Conservation (phyloP, 108 stramenopile species). For the Aurantiochytrium sp. region DNA sequence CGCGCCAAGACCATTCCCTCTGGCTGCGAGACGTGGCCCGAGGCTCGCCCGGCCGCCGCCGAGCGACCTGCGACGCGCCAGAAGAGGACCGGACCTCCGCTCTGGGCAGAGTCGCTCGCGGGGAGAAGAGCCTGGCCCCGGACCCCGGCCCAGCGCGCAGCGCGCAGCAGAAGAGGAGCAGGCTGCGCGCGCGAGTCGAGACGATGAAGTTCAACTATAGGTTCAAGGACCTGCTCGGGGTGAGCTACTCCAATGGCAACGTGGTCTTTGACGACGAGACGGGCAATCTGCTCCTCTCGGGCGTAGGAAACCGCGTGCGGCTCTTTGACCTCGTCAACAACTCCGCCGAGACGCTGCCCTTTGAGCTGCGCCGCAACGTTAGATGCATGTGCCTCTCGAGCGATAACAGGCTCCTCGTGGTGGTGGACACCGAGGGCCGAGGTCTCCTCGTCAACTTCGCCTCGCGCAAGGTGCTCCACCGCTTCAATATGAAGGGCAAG, state of each 20-base stretch:
- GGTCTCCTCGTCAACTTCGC: constrained; percentile 51
- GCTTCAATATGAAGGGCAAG: constrained; percentile 80
- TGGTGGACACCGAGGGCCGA: constrained; percentile 67
- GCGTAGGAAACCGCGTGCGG: constrained; percentile 87
- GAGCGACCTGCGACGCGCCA: too few species aligned
- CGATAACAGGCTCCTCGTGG: constrained; percentile 71
- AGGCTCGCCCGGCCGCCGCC: too few species aligned
- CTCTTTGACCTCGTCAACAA: constrained; percentile 75
- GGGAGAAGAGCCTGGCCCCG: too few species aligned
- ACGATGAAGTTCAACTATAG: constrained; percentile 77
- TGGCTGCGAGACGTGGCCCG: too few species aligned
- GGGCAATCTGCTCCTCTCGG: constrained; percentile 77
- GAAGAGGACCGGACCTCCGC: too few species aligned
- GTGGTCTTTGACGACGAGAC: constrained; percentile 77
- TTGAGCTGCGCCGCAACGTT: constrained; percentile 85
- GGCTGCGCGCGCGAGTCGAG: too few species aligned
- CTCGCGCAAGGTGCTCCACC: constrained; percentile 80
- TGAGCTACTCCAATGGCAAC: constrained; percentile 83
- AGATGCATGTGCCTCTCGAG: constrained; percentile 74
- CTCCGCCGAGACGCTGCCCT: constrained; percentile 73
- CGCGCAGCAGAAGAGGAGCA: too few species aligned
- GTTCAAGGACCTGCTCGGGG: constrained; percentile 84
- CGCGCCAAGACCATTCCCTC: too few species aligned
- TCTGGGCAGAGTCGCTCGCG: too few species aligned
- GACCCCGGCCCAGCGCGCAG: too few species aligned